These are phyloP conservation scores for Xylaria arbuscula DNA, from an alignment of 2,329 filamentous ascomycete species.

Conservation along the genomic window DNA sequence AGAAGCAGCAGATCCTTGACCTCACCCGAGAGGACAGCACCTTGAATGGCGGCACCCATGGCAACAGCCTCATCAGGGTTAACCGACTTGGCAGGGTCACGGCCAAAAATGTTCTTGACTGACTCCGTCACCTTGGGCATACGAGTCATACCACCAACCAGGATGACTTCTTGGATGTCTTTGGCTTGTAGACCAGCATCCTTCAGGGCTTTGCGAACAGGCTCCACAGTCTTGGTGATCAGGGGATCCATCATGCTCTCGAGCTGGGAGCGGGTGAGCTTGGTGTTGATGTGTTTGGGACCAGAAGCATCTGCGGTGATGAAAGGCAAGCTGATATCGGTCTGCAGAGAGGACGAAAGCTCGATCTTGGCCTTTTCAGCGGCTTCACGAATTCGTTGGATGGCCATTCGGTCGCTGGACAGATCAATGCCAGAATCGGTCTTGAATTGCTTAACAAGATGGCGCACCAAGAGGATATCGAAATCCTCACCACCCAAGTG, in stretches of 20 bases:
- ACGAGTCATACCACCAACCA: slow-evolving; percentile 98
- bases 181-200: slow-evolving; percentile 90
- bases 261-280: slow-evolving; percentile 91
- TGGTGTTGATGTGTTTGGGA: slow-evolving; percentile 98
- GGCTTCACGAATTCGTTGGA: slow-evolving; percentile 98
- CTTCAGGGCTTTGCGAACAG: slow-evolving; percentile 96
- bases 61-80: slow-evolving; percentile 99
- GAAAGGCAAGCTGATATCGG: slow-evolving; percentile 98
- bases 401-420: slow-evolving; percentile 93
- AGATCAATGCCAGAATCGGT: slow-evolving; percentile 93
- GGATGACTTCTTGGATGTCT: slow-evolving; percentile 97
- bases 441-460: slow-evolving; percentile 96
- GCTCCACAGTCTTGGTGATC: slow-evolving; percentile 86
- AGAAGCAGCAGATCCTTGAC: slow-evolving; percentile 95
- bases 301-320: slow-evolving; percentile 96
- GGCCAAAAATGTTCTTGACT: slow-evolving; percentile 96
- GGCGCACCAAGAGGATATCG: slow-evolving; percentile 92
- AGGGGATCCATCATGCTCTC: slow-evolving; percentile 93
- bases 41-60: slow-evolving; percentile 96
- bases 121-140: slow-evolving; percentile 99
- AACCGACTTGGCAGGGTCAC: slow-evolving; percentile 96
- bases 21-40: slow-evolving; percentile 94
- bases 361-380: slow-evolving; percentile 99
- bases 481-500: slow-evolving; percentile 99
- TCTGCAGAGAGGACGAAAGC: slow-evolving; percentile 92